Evolutionary conservation across 345 rosid species (phyloP), one percentile per base, ranked within the genome.

Genomic region (Populus euphratica): DNA sequence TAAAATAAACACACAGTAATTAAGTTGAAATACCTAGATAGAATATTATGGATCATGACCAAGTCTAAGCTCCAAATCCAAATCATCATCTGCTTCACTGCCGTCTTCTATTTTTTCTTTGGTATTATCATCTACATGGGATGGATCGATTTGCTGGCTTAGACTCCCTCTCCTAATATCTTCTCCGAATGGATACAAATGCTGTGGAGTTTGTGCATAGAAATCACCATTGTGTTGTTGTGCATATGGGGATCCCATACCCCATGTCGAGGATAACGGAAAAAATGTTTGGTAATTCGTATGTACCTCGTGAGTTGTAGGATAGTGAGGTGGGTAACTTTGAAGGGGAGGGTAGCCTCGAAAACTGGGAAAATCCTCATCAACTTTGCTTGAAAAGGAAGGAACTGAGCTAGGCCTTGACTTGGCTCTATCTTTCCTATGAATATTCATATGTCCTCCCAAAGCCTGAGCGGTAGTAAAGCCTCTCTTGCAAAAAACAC

Each of bases 31-130:
- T 21, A 79, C 38, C 14, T 3, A 69, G 61, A 8, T 52, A 0
- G 41, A 35, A 16, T 6, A 23, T 65, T 31, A 73, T 9, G 69
- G 74, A 74, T 79, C 63, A 61, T 79, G 73, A 79, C 82, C 82
- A 62, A 74, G 82, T 69, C 78, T 79, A 25, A 80, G 75, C 79
- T 75, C 82, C 82, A 75, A 75, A 64, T 80, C 82, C 59, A 80
- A 50, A 61, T 75, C 72, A 2, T 39, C 75, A 16, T n/a, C n/a
- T n/a, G n/a, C n/a, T n/a, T n/a, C n/a, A n/a, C n/a, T n/a, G n/a
- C n/a, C n/a, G n/a, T 65, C 82, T 21, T 79, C 66, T 61, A 9
- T 63, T 54, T 35, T 69, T 69, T 62, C 61, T 54, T 69, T 18
- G 59, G 21, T 47, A 43, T 31, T n/a, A 8, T 39, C 41, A 74